These are phyloP conservation scores for Brassica juncea DNA, from an alignment of 345 rosid species.

Conservation along the genomic window DNA sequence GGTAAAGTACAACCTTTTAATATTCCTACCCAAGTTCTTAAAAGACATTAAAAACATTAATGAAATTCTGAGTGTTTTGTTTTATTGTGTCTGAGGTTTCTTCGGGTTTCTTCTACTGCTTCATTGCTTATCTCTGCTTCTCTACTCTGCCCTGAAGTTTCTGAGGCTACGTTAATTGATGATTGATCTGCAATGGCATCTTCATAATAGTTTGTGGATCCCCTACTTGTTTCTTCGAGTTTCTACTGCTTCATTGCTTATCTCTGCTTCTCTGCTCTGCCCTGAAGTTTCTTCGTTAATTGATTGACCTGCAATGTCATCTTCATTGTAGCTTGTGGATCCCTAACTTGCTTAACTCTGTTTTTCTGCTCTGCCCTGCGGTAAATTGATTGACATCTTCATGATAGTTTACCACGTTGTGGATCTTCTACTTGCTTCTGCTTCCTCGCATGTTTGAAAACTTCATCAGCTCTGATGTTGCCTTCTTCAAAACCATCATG, in stretches of 20 bases:
- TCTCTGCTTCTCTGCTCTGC: conserved; percentile 49
- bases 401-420: background rate
- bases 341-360: conserved; percentile 54
- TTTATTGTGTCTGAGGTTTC: conserved; percentile 85
- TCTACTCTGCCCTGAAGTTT: background rate
- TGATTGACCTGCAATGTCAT: conserved; percentile 21
- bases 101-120: conserved; percentile 70
- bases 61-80: conserved; percentile 36
- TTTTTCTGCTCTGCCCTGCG: conserved; percentile 35
- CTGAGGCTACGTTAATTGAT: conserved; percentile 22
- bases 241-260: conserved; percentile 78
- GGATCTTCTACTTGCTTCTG: conserved; percentile 1
- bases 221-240: conserved; percentile 36
- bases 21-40: conserved; percentile 33
- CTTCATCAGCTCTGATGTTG: conserved; percentile 25
- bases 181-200: conserved; percentile 18
- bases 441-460: conserved; percentile 21
- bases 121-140: conserved; percentile 75
- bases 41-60: conserved; percentile 11
- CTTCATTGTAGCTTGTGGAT: conserved; percentile 3
- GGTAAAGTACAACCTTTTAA: conserved; percentile 36
- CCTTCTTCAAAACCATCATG: conserved; percentile 1
- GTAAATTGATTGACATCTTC: conserved; percentile 19
- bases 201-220: background rate
- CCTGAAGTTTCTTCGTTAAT: conserved; percentile 16